Evolutionary conservation across 768 basidiomycete species (phyloP), one percentile per base, ranked within the genome.

Genomic region (Udeniomyces megalosporus): DNA sequence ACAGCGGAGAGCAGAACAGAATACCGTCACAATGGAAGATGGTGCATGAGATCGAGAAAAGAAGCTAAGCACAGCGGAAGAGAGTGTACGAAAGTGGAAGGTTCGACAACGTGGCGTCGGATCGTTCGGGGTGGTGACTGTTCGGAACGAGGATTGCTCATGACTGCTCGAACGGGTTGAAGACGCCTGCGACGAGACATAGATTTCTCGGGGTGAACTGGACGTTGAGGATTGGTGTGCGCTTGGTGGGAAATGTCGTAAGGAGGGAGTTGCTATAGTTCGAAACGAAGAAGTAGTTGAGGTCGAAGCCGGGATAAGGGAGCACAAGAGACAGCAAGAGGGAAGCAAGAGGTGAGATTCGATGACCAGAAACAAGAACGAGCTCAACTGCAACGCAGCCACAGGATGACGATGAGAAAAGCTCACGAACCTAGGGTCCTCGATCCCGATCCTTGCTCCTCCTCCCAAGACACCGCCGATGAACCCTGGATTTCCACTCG

Each of bases 161-260:
- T 8, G 10, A 8, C 22, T 55, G 17, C 38, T 57, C 55, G 29
- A 45, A 57, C 38, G 55, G 55, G 11, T 10, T 26, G 28, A 57
- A 57, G 4, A 57, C 55, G 1, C 56, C 62, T 4, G 62, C 55
- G 28, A 51, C 42, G 32, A 63, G n/a, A 42, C 48, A 92, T 35
- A 99, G 79, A 73, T 99, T 99, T 15, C 93, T 81, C 31, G 90
- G 82, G 10, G 95, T 97, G 70, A 97, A 95, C 67, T 95, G 88
- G 11, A 91, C 84, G 69, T 92, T 85, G 28, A 82, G 81, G 67
- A 97, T 81, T 1, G 95, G 92, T 29, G 95, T 97, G 58, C 91
- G 81, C 77, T 97, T 99, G 32, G 95, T 99, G 7, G 87, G 86
- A 72, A 90, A 95, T 0, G 92, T 92, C 2, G 87, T 80, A 2